These are phyloP conservation scores for Malbranchea zuffiana DNA, from an alignment of 2,329 filamentous ascomycete genomes.

Conservation along the genomic window DNA sequence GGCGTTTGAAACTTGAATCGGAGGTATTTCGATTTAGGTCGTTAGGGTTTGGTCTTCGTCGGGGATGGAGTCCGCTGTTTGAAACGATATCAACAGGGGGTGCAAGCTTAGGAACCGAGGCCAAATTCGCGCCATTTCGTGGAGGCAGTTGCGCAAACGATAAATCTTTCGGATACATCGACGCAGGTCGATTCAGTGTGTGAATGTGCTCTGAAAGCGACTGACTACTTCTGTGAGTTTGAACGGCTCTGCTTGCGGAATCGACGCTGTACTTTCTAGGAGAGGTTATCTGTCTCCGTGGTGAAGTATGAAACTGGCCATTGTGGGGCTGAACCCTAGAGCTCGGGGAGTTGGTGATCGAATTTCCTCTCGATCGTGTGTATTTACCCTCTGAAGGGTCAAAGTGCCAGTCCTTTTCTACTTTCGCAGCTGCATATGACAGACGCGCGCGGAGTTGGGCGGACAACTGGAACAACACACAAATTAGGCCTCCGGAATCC, in stretches of 20 bases:
- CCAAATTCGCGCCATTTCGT: constrained; percentile 13
- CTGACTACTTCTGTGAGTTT: background rate
- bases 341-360: constrained; percentile 4
- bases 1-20: constrained; percentile 1
- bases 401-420: constrained; percentile 79
- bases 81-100: constrained; percentile 36
- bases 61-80: constrained; percentile 21
- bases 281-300: constrained; percentile 25
- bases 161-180: background rate
- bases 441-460: constrained; percentile 71
- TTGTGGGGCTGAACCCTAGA: constrained; percentile 3
- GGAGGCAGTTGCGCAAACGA: background rate
- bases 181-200: too few species aligned
- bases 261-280: constrained; percentile 34
- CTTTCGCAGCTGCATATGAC: constrained; percentile 88
- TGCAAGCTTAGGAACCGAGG: constrained; percentile 28
- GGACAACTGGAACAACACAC: constrained; percentile 47
- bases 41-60: constrained; percentile 32
- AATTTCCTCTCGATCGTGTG: constrained; percentile 34
- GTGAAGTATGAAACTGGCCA: constrained; percentile 1
- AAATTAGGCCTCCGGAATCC: constrained; percentile 13
- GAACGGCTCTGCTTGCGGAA: background rate
- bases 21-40: constrained; percentile 2
- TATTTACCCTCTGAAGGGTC: constrained; percentile 62
- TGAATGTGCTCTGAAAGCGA: too few species aligned